Percentiles rank a stretch among this genome's conserved stretches.
These are phyloP conservation scores for Styphnolobium japonicum DNA, from an alignment of 306 rosid genomes.

Conservation along the genomic window DNA sequence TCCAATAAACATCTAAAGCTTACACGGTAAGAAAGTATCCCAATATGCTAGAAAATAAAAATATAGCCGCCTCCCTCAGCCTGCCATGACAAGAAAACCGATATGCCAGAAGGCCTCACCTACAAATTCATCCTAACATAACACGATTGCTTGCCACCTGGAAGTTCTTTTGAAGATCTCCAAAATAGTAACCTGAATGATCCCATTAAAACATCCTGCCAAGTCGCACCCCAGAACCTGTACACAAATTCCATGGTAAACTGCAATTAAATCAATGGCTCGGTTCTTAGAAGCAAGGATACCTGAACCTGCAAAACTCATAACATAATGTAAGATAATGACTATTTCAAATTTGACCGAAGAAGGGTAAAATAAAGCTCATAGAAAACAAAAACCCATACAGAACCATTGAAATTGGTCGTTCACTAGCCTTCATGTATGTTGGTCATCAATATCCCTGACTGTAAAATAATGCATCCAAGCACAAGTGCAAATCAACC, in stretches of 20 bases:
- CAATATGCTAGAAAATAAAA: not conserved
- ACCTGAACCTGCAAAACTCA: constrained; percentile 72
- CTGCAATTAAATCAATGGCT: constrained; percentile 38
- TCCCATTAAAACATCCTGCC: constrained; percentile 26
- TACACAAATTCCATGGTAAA: constrained; percentile 56
- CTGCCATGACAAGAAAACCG: not conserved
- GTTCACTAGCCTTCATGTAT: constrained; percentile 41
- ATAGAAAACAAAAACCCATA: constrained; percentile 31
- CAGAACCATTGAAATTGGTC: constrained; percentile 37
- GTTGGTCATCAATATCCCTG: constrained; percentile 32
- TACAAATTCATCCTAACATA: not conserved
- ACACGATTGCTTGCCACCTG: not conserved
- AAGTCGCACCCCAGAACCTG: constrained; percentile 40
- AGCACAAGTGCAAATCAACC: constrained; percentile 13
- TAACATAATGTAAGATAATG: constrained; percentile 39
- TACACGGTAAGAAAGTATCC: not conserved
- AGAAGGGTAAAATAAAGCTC: not conserved
- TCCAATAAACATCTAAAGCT: not conserved
- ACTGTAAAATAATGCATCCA: constrained; percentile 36
- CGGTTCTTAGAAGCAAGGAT: constrained; percentile 43
- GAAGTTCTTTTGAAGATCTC: not conserved
- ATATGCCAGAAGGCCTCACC: not conserved
- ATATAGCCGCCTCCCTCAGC: not conserved
- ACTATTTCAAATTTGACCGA: not conserved
- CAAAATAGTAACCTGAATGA: constrained; percentile 20